Conservation (phyloP, 768 basidiomycete species). For the Phaeotremella skinneri region DNA sequence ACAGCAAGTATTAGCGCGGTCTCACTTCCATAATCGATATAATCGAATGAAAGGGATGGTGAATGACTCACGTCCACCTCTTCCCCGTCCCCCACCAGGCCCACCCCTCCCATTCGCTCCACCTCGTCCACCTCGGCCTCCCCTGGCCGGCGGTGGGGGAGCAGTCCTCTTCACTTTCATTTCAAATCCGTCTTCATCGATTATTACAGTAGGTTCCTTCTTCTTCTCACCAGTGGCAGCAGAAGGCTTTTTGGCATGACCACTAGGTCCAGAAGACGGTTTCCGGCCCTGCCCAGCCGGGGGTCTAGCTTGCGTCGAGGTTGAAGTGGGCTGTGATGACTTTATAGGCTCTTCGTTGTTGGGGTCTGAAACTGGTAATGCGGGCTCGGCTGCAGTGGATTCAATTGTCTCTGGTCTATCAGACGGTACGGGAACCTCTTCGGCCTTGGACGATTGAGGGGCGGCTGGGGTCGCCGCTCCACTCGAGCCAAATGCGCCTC, state of each 20-base stretch:
- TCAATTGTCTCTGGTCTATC: no score
- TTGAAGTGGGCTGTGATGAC: not conserved
- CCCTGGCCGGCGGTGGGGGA: not conserved
- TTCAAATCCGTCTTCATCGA: slow-evolving; percentile 44
- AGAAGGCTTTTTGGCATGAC: slow-evolving; percentile 1
- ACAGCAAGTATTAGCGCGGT: not conserved
- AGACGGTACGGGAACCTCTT: slow-evolving; percentile 6
- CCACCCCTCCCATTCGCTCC: slow-evolving; percentile 9
- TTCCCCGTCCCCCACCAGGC: slow-evolving; percentile 5
- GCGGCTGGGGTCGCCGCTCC: slow-evolving; percentile 11
- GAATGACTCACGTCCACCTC: not conserved
- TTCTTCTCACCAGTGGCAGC: not conserved
- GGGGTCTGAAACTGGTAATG: slow-evolving; percentile 8
- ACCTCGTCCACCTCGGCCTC: slow-evolving; percentile 15
- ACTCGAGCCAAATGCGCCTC: slow-evolving; percentile 16
- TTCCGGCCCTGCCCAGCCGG: not conserved
- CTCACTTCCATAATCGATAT: not conserved
- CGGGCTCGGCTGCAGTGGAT: slow-evolving; percentile 5
- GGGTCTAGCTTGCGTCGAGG: not conserved
- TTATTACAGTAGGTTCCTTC: slow-evolving; percentile 10
- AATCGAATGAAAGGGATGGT: not conserved
- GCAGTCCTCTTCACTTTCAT: slow-evolving; percentile 24
- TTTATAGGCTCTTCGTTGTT: slow-evolving; percentile 4
- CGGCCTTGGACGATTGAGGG: slow-evolving; percentile 3
- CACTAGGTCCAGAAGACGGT: not conserved